Evolutionary conservation across 1,284 basidiomycete species (phyloP).

Genomic region (Rhodotorula sp.): DNA sequence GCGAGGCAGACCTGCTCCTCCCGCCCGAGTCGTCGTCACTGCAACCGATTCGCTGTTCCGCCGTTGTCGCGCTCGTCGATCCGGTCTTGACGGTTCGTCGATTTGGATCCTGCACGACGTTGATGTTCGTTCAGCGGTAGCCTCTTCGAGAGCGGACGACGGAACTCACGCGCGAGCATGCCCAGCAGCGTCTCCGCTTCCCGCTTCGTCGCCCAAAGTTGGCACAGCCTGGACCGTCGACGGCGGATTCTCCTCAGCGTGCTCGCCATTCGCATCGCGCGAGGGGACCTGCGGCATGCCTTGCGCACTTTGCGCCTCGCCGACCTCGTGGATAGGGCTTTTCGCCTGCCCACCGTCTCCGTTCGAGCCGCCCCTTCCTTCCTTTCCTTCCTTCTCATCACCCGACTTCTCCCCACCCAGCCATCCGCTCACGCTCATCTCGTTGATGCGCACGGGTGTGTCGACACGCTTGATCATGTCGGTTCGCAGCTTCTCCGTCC

Average conservation of each 20-base stretch:
- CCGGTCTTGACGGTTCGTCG: constrained; percentile 29
- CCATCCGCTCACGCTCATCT: constrained; percentile 61
- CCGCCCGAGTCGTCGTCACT: constrained; percentile 10
- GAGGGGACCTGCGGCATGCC: neutral
- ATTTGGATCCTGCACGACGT: constrained; percentile 23
- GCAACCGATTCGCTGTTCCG: constrained; percentile 38
- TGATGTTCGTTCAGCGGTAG: neutral
- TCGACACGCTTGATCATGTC: constrained; percentile 82
- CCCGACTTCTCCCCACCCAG: constrained; percentile 41
- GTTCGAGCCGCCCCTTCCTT: neutral
- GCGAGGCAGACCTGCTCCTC: neutral
- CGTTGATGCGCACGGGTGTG: constrained; percentile 75
- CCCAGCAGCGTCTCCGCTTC: neutral
- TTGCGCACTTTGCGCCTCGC: too few species aligned
- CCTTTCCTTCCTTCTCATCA: neutral
- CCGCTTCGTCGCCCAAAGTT: neutral
- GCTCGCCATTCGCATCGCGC: neutral
- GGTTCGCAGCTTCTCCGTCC: constrained; percentile 55
- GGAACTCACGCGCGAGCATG: constrained; percentile 23
- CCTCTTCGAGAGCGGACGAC: too few species aligned
- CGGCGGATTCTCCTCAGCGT: too few species aligned
- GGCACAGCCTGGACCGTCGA: neutral
- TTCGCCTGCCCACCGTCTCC: neutral
- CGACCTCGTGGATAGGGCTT: too few species aligned
- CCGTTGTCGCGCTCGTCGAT: constrained; percentile 7